Evolutionary conservation across 1,139 yeast genomes (phyloP).

Genomic region (Sporopachydermia cereana): DNA sequence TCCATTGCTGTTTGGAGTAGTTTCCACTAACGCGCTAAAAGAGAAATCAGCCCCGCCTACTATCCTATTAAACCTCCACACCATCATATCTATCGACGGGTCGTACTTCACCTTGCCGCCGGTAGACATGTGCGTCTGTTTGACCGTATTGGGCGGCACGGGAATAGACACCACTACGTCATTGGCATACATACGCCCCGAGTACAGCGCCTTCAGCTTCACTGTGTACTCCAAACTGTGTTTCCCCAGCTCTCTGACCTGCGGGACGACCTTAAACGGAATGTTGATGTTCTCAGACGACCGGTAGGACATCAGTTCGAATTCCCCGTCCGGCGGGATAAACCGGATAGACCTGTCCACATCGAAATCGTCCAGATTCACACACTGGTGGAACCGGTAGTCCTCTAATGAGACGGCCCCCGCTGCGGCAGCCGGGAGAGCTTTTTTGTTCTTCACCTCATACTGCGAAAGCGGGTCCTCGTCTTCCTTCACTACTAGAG

Average conservation of each 20-base stretch:
- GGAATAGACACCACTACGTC: conserved; percentile 58
- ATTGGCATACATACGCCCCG: conserved; percentile 46
- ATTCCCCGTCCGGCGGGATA: conserved; percentile 87
- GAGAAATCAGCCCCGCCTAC: conserved; percentile 55
- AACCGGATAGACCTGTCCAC: conserved; percentile 56
- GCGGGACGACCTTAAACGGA: conserved; percentile 64
- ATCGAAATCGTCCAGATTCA: conserved; percentile 58
- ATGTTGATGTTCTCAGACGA: conserved; percentile 46
- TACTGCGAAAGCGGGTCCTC: conserved; percentile 13
- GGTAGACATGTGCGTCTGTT: conserved; percentile 26
- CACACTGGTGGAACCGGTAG: conserved; percentile 85
- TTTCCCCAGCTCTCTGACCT: conserved; percentile 41
- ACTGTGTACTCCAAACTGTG: conserved; percentile 44
- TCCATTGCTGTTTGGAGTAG: conserved; percentile 20
- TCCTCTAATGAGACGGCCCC: conserved; percentile 55
- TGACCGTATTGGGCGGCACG: conserved; percentile 52
- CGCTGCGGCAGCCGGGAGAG: conserved; percentile 31
- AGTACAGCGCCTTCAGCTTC: conserved; percentile 40
- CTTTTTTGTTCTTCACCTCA: conserved; percentile 21
- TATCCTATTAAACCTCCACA: conserved; percentile 64
- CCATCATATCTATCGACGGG: conserved; percentile 50
- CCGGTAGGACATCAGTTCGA: conserved; percentile 75
- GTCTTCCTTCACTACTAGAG: conserved; percentile 17
- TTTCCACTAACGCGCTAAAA: conserved; percentile 40
- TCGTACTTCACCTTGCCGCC: conserved; percentile 60